Evolutionary conservation across 2,329 filamentous ascomycete genomes (phyloP), one percentile per base, ranked within the genome.

Genomic region (Orbilia javanica): DNA sequence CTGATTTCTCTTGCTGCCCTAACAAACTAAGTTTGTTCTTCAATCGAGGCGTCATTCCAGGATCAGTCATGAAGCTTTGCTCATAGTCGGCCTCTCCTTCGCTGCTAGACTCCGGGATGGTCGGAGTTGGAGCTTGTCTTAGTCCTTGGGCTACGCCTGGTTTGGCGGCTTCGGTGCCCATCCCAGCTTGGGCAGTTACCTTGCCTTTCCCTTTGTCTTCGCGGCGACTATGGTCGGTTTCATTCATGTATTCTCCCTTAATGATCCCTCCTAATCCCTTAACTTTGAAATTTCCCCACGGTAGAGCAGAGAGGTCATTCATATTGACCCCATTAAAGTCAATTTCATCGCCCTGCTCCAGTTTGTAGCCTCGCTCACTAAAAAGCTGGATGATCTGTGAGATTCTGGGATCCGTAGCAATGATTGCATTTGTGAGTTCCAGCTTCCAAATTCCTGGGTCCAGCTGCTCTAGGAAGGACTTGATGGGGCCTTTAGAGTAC

Each of bases 281-380:
- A 11, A 65, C 6, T n/a, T 46, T 68, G 46, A 69, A 68, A 10
- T 55, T 48, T n/a, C 53, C 64, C 64, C 53, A 75, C 3, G 71
- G 71, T 6, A 75, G 20, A 31, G 71, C 36, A 18, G 53, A 34
- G 18, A 75, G 53, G 34, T 75, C 42, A 0, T 57, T 64, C 29
- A 68, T 4, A 46, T 75, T 55, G 20, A 75, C 8, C 11, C 53
- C 52, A 31, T 64, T 27, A 34, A 74, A 48, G 20, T 75, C 25
- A 31, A 75, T 53, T 8, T 64, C 34, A 3, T 20, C 27, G 36
- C 36, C 55, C 31, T n/a, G 20, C 22, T 42, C 20, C n/a, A 22
- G n/a, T 15, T 25, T 52, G 13, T 11, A 8, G 10, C 13, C 22
- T 4, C 29, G 39, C 10, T 44, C 10, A 4, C 34, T 34, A 15